A percentile compares a stretch with the other conserved stretches of the same genome.
Conservation (phyloP, 306 rosid species). For the Dalbergia cultrata region DNA sequence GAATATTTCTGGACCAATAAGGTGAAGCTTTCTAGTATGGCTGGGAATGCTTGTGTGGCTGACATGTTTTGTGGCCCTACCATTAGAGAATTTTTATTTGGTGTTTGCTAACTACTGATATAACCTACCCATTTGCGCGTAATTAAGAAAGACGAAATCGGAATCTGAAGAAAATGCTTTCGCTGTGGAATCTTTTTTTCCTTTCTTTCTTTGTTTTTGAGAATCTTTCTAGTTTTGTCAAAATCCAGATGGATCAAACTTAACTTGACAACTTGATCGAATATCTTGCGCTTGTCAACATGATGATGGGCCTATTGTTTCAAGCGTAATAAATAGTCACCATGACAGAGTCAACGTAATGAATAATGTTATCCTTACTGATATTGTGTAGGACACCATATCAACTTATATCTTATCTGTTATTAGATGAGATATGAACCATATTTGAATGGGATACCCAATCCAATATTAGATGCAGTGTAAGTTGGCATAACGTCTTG, state of each 20-base stretch:
- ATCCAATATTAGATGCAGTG: too few species aligned
- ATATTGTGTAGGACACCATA: too few species aligned
- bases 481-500: too few species aligned
- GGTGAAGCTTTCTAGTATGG: constrained; percentile 10
- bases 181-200: not conserved
- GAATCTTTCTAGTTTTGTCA: constrained; percentile 33
- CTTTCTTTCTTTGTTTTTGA: not conserved
- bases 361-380: not conserved
- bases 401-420: too few species aligned
- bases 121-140: constrained; percentile 26
- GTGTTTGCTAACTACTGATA: not conserved
- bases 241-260: constrained; percentile 13
- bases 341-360: constrained; percentile 21
- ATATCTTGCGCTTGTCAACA: constrained; percentile 7
- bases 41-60: constrained; percentile 40
- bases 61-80: constrained; percentile 47
- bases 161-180: constrained; percentile 25
- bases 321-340: constrained; percentile 9
- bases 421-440: too few species aligned
- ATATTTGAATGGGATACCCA: too few species aligned
- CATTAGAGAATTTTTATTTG: constrained; percentile 21
- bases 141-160: constrained; percentile 12
- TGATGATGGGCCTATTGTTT: constrained; percentile 41
- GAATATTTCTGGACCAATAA: constrained; percentile 33
- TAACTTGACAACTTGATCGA: not conserved